phyloP scores from a whole-genome alignment of 2,329 filamentous ascomycete species.

The Teratosphaeria pseudoeucalypti region DNA sequence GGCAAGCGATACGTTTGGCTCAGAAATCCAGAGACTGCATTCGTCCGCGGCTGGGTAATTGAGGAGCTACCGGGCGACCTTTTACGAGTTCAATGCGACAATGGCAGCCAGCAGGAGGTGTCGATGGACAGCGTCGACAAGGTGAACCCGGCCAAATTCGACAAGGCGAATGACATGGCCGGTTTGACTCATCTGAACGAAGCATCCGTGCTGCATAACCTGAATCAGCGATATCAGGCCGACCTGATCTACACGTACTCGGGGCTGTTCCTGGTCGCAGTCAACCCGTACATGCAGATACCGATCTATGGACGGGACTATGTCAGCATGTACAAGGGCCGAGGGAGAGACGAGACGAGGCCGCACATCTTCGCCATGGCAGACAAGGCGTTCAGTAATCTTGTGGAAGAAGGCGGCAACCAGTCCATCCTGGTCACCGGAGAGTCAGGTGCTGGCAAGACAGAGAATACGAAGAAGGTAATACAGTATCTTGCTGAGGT shows the following conservation, averaged over 20 bases:
- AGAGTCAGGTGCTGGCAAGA: slow-evolving; percentile 96
- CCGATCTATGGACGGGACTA: slow-evolving; percentile 96
- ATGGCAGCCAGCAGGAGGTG: slow-evolving; percentile 82
- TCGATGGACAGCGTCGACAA: slow-evolving; percentile 86
- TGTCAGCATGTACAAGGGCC: slow-evolving; percentile 94
- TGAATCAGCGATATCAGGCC: slow-evolving; percentile 87
- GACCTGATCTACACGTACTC: slow-evolving; percentile 98
- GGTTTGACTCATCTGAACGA: slow-evolving; percentile 97
- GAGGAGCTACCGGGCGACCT: slow-evolving; percentile 62
- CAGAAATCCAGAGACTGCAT: slow-evolving; percentile 74
- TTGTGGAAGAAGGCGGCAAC: slow-evolving; percentile 90
- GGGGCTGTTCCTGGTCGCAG: slow-evolving; percentile 87
- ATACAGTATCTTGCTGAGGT: slow-evolving; percentile 97
- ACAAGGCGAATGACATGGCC: slow-evolving; percentile 99
- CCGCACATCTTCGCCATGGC: slow-evolving; percentile 98
- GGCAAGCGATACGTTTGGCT: slow-evolving; percentile 98
- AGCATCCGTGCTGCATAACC: slow-evolving; percentile 92
- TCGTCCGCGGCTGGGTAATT: slow-evolving; percentile 85
- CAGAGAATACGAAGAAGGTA: slow-evolving; percentile 98
- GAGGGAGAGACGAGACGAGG: slow-evolving; percentile 83
- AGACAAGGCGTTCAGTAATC: slow-evolving; percentile 87
- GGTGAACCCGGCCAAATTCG: slow-evolving; percentile 98
- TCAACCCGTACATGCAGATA: slow-evolving; percentile 90
- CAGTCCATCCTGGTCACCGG: slow-evolving; percentile 97
- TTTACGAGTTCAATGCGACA: slow-evolving; percentile 83